phyloP scores from a whole-genome alignment of 139 green algal genomes.

The Gonium pectorale region DNA sequence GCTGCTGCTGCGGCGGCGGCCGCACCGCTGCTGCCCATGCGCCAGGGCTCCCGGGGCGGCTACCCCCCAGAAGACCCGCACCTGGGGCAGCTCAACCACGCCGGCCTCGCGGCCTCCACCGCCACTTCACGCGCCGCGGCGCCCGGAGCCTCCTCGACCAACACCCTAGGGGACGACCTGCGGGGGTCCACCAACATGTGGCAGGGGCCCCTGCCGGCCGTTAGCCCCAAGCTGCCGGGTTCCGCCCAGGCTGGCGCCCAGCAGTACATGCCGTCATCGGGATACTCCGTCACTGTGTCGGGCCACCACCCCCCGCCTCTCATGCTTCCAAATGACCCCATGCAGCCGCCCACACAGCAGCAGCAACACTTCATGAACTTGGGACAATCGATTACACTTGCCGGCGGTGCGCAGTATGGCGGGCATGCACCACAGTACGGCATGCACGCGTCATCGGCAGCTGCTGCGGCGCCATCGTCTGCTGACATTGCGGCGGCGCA shows the following conservation, averaged over 20 bases:
- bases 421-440: constrained; percentile 3
- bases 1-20: too few species aligned
- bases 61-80: neutral
- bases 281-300: neutral
- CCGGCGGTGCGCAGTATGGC: too few species aligned
- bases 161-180: constrained; percentile 2
- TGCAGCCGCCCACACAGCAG: neutral
- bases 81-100: neutral
- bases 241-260: neutral
- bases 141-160: neutral
- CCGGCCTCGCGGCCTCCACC: neutral
- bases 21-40: neutral
- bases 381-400: too few species aligned
- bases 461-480: neutral
- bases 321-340: neutral
- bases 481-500: constrained; percentile 18
- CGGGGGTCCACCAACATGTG: constrained; percentile 20
- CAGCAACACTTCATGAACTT: too few species aligned
- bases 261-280: neutral
- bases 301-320: neutral
- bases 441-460: neutral
- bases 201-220: neutral
- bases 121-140: neutral
- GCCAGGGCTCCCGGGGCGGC: neutral
- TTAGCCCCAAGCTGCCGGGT: constrained; percentile 5